Conservation (phyloP, 2,329 filamentous ascomycete species). For the Sarocladiaceae sp. region DNA sequence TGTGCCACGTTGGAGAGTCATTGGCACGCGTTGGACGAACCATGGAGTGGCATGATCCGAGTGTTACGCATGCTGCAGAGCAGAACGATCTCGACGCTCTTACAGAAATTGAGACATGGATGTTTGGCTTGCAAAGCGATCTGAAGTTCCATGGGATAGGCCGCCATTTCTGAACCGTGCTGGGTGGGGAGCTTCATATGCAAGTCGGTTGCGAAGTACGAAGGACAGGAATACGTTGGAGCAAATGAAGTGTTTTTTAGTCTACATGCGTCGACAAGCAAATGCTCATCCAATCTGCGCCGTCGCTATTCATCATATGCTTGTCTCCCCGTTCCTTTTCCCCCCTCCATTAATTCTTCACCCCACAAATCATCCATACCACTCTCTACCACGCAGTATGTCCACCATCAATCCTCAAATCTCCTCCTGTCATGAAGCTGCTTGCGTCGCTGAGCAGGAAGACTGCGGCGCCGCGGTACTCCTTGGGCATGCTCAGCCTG, state of each 20-base stretch:
- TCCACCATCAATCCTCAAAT: conserved; percentile 65
- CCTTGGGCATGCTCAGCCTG: conserved; percentile 58
- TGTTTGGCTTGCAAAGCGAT: too few species aligned
- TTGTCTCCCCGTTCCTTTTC: not conserved
- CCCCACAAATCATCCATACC: not conserved
- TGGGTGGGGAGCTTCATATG: too few species aligned
- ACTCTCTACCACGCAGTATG: conserved; percentile 51
- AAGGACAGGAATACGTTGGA: too few species aligned
- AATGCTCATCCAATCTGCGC: conserved; percentile 3
- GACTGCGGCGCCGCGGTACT: conserved; percentile 66
- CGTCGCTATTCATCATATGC: not conserved
- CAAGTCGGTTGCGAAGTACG: too few species aligned
- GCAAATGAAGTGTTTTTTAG: not conserved
- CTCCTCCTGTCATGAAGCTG: conserved; percentile 68
- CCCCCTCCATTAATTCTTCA: not conserved
- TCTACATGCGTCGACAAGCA: conserved; percentile 1
- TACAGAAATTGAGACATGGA: too few species aligned
- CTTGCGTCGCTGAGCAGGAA: conserved; percentile 68
- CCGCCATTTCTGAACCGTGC: too few species aligned
- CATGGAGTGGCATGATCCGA: conserved; percentile 4
- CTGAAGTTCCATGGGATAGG: too few species aligned
- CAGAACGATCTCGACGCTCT: too few species aligned
- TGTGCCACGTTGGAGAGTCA: not conserved
- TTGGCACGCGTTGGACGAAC: not conserved
- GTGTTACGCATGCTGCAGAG: too few species aligned